Conservation (phyloP, 306 rosid species). For the Lotus japonicus region DNA sequence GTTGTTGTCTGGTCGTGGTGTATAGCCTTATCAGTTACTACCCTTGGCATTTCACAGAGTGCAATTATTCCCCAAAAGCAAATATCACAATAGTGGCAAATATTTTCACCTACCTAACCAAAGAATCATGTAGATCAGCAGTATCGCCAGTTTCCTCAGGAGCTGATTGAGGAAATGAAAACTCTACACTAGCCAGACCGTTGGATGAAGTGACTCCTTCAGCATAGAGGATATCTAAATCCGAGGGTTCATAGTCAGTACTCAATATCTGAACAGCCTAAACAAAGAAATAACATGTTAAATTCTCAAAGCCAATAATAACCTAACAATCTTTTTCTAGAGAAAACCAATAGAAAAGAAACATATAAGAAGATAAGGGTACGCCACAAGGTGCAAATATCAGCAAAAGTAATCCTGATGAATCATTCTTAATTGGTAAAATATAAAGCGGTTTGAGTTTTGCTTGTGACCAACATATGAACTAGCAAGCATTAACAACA, state of each 20-base stretch:
- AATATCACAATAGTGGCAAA: slow-evolving; percentile 4
- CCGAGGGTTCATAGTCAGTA: slow-evolving; percentile 86
- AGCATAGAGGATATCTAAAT: slow-evolving; percentile 84
- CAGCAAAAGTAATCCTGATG: not conserved
- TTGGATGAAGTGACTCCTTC: slow-evolving; percentile 96
- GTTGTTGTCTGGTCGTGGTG: too few relatives aligned
- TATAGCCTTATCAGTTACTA: too few relatives aligned
- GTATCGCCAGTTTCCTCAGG: slow-evolving; percentile 50
- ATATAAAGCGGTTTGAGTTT: slow-evolving; percentile 13
- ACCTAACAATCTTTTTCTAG: not conserved
- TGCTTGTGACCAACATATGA: not conserved
- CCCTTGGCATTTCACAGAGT: not conserved
- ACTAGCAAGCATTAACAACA: not conserved
- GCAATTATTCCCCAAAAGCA: not conserved
- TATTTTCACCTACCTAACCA: slow-evolving; percentile 48
- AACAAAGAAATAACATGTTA: slow-evolving; percentile 26
- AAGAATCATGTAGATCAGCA: slow-evolving; percentile 59
- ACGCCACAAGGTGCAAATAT: slow-evolving; percentile 3
- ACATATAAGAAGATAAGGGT: not conserved
- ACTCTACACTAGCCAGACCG: slow-evolving; percentile 90
- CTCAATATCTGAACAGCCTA: slow-evolving; percentile 83
- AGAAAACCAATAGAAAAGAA: not conserved
- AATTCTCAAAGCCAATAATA: slow-evolving; percentile 22
- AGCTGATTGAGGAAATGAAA: slow-evolving; percentile 74
- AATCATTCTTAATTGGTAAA: slow-evolving; percentile 7